Evolutionary conservation across 1,284 basidiomycete species (phyloP).

Genomic region (Cryptococcus sp.): DNA sequence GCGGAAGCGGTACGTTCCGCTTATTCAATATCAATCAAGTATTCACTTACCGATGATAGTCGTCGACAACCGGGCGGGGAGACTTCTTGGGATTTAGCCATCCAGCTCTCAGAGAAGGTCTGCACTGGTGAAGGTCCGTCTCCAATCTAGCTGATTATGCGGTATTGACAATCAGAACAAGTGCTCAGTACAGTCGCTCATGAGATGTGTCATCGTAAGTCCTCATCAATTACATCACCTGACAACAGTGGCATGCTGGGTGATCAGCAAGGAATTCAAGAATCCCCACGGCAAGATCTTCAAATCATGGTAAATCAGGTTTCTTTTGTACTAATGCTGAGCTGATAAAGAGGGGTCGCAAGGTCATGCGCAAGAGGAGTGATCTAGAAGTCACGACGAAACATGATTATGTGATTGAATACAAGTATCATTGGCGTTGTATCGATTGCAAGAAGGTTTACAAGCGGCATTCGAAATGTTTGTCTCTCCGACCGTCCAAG

Average conservation of each 20-base stretch:
- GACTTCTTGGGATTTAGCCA: constrained; percentile 12
- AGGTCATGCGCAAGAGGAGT: constrained; percentile 37
- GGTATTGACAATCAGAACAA: constrained; percentile 24
- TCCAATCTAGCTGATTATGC: background rate
- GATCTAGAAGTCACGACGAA: constrained; percentile 45
- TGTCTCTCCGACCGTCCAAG: constrained; percentile 3
- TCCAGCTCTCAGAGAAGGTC: constrained; percentile 37
- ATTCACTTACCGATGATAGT: background rate
- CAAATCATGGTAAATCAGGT: constrained; percentile 36
- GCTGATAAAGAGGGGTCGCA: constrained; percentile 26
- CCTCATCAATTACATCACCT: background rate
- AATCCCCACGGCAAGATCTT: constrained; percentile 45
- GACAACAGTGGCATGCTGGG: constrained; percentile 36
- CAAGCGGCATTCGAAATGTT: constrained; percentile 40
- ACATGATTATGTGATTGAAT: constrained; percentile 43
- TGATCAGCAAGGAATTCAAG: constrained; percentile 40
- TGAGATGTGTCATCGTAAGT: constrained; percentile 47
- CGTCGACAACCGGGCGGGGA: constrained; percentile 1
- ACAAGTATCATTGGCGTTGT: constrained; percentile 46
- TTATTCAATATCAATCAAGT: too few species aligned
- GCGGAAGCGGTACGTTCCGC: constrained; percentile 21
- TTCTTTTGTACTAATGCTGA: background rate
- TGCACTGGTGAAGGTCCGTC: constrained; percentile 27
- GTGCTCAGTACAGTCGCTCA: constrained; percentile 45
- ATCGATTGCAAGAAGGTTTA: constrained; percentile 39